These are phyloP conservation scores for Golubevia pallescens DNA, from an alignment of 1,284 basidiomycete genomes.

Conservation along the genomic window DNA sequence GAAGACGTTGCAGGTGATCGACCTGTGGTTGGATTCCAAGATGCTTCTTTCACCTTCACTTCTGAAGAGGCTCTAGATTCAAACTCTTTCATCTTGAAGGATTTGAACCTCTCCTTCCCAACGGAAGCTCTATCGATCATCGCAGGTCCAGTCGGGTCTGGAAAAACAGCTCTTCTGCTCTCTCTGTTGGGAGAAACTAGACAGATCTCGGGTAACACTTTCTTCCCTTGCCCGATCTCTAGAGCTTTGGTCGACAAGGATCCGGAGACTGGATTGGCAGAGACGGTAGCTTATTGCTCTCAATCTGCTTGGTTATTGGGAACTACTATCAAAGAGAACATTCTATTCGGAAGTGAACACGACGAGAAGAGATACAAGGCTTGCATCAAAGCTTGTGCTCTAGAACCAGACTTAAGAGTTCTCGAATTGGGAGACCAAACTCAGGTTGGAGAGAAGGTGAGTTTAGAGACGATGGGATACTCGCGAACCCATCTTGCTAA, in stretches of 20 bases:
- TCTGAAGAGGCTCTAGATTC: conserved; percentile 18
- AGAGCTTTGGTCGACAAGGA: conserved; percentile 60
- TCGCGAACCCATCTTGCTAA: background rate
- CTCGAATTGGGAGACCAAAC: conserved; percentile 80
- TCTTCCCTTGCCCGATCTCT: conserved; percentile 68
- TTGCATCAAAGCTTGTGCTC: conserved; percentile 80
- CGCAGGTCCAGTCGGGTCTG: conserved; percentile 66
- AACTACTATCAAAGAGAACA: conserved; percentile 80
- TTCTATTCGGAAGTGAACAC: conserved; percentile 59
- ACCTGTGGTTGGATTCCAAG: conserved; percentile 68
- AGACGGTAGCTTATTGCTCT: conserved; percentile 83
- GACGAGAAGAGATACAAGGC: conserved; percentile 73
- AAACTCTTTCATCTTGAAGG: conserved; percentile 65
- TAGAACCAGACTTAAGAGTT: conserved; percentile 76
- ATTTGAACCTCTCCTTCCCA: conserved; percentile 68
- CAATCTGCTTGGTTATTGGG: conserved; percentile 83
- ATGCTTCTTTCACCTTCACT: conserved; percentile 66
- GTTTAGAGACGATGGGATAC: background rate
- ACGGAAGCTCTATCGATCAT: conserved; percentile 43
- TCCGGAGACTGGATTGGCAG: conserved; percentile 71
- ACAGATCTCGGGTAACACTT: conserved; percentile 67
- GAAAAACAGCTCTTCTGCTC: conserved; percentile 68
- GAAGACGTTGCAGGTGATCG: background rate
- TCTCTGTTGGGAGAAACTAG: conserved; percentile 71
- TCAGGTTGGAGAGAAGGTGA: conserved; percentile 71